Base-by-base conservation (phyloP, 257 asterid species). In the Parsonsia alboflavescens region DNA sequence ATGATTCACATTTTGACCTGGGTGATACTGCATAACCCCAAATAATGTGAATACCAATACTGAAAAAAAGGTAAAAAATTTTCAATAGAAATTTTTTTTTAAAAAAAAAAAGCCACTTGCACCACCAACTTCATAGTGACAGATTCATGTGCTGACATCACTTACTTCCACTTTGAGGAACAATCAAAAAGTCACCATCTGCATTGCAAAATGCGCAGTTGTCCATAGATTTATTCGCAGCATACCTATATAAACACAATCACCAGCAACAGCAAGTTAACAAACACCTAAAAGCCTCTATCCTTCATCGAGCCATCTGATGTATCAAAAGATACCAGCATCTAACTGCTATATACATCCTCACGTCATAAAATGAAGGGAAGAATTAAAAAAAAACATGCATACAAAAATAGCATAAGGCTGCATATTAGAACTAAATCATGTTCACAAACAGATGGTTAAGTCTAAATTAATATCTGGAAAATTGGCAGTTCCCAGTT, bases 81-180 rank as follows among this genome's bases (percentile, higher is more conserved):
- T 33, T 33, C 39, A 33, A 33, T 33, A 33, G 39, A 33, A 33
- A 33, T 33, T 33, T 33, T 28, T 11, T 57, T 21, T n/a, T 48
- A 10, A 10, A 48, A 49, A 57, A 2, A 41, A 16, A 17, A 49
- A 1, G 48, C 6, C 24, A 75, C 21, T 57, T 21, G 21, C 19
- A 17, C 45, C 11, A 62, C 68, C 19, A 21, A 45, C 22, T 54
- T 67, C 8, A 2, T 33, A 39, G 1, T 17, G 24, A 41, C 2
- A 9, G 48, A 53, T 30, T 54, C 11, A 65, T 24, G 67, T 36
- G 64, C 67, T 73, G 73, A 68, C 72, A 61, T 77, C 76, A 87
- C 97, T 89, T 88, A 90, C 98, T 85, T 86, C 99, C 99, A 79
- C 80, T 70, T 82, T 94, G 97, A 80, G 99, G 99, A 85, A 94